These are phyloP conservation scores for Naganishia friedmannii DNA, from an alignment of 768 basidiomycete genomes.

Conservation along the genomic window DNA sequence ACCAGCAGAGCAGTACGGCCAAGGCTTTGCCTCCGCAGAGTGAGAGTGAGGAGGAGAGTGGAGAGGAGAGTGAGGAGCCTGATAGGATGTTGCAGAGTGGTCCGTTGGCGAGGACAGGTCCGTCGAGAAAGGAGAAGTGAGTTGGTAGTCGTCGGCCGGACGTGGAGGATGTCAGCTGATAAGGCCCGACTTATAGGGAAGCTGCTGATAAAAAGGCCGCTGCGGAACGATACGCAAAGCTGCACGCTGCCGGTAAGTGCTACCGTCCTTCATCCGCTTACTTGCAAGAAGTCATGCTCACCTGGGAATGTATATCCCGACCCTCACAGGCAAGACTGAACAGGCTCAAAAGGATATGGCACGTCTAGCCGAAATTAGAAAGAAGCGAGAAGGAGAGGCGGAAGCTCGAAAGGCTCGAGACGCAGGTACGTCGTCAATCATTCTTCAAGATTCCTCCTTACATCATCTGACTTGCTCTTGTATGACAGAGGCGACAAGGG, in stretches of 20 bases:
- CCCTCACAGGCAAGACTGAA: constrained; percentile 76
- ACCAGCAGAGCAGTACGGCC: constrained; percentile 54
- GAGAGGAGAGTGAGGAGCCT: constrained; percentile 32
- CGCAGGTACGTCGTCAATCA: constrained; percentile 10
- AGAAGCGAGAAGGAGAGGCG: constrained; percentile 81
- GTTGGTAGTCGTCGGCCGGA: constrained; percentile 19
- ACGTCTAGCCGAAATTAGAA: constrained; percentile 77
- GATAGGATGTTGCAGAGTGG: constrained; percentile 24
- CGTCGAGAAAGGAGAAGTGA: constrained; percentile 50
- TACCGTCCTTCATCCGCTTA: background rate
- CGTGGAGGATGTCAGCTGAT: background rate
- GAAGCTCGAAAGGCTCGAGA: constrained; percentile 54
- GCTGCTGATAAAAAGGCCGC: constrained; percentile 89
- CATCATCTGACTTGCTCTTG: background rate
- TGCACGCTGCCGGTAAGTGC: constrained; percentile 51
- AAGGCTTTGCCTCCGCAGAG: constrained; percentile 54
- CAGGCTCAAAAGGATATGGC: constrained; percentile 85
- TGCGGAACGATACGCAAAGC: constrained; percentile 83
- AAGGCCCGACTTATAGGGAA: constrained; percentile 67
- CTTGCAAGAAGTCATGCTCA: background rate
- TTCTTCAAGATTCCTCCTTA: background rate
- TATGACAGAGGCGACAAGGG: constrained; percentile 18
- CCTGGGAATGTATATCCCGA: constrained; percentile 55
- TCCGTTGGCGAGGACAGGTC: constrained; percentile 33
- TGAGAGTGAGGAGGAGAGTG: constrained; percentile 59